A percentile compares a stretch with the other conserved stretches of the same genome.
Evolutionary conservation across 2,329 filamentous ascomycete species (phyloP).

Genomic region (Diaporthe ampelina): DNA sequence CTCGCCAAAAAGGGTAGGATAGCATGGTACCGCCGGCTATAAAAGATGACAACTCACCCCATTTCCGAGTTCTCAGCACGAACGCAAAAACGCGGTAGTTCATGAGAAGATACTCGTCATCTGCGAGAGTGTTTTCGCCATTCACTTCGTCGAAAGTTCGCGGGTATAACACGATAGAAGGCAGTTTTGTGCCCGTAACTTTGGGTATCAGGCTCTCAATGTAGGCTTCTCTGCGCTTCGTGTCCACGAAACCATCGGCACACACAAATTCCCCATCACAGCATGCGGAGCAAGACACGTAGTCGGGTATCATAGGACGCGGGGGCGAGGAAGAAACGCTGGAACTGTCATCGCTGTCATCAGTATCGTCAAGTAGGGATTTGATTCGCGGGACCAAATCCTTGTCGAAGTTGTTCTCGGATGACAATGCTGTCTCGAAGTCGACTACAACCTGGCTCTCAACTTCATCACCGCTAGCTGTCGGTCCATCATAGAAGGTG

Average conservation of each 20-base stretch:
- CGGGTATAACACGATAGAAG: slow-evolving; percentile 38
- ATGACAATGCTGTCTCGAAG: slow-evolving; percentile 47
- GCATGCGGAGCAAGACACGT: neutral
- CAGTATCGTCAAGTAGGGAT: neutral
- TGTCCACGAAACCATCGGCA: slow-evolving; percentile 39
- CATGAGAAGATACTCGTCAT: slow-evolving; percentile 51
- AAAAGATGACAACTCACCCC: slow-evolving; percentile 46
- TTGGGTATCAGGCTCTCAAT: slow-evolving; percentile 39
- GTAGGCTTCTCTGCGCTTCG: slow-evolving; percentile 33
- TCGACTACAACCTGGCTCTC: slow-evolving; percentile 52
- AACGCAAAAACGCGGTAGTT: slow-evolving; percentile 52
- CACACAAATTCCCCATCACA: slow-evolving; percentile 20
- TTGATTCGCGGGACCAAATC: neutral
- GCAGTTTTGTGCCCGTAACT: slow-evolving; percentile 21
- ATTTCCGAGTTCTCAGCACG: slow-evolving; percentile 51
- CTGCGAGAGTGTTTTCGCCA: slow-evolving; percentile 23
- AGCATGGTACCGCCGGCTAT: neutral
- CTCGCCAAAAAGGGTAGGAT: no score
- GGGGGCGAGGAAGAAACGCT: no score
- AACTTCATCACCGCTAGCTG: slow-evolving; percentile 47
- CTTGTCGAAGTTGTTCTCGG: neutral
- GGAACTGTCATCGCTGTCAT: neutral
- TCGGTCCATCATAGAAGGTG: slow-evolving; percentile 49
- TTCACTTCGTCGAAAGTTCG: slow-evolving; percentile 34
- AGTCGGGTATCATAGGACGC: no score